A percentile compares a stretch with the other conserved stretches of the same genome.
phyloP scores from a whole-genome alignment of 257 asterid species.

The Verbena officinalis region DNA sequence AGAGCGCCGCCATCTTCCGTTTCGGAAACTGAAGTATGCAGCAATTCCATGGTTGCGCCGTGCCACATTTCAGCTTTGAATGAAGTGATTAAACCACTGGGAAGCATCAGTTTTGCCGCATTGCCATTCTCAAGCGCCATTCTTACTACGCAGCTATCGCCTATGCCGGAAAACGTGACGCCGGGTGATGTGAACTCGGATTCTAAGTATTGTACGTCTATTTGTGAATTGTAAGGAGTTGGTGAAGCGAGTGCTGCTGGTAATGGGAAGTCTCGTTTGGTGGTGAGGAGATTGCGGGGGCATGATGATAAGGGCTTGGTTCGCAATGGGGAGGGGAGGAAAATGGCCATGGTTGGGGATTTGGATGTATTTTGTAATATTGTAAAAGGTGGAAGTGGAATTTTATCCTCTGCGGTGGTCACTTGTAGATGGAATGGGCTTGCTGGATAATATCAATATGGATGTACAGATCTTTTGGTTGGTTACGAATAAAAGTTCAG shows the following conservation, averaged over 20 bases:
- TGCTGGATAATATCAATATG: constrained; percentile 12
- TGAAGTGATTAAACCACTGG: constrained; percentile 78
- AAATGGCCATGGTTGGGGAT: too few species aligned
- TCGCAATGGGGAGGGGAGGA: too few species aligned
- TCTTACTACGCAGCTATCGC: constrained; percentile 48
- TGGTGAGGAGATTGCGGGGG: constrained; percentile 12
- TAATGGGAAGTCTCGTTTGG: constrained; percentile 32
- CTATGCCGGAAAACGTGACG: constrained; percentile 49
- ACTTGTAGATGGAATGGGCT: constrained; percentile 13
- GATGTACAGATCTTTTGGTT: constrained; percentile 1
- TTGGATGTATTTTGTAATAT: too few species aligned
- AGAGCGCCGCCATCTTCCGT: constrained; percentile 35
- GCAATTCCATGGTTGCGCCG: constrained; percentile 63
- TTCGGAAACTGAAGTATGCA: constrained; percentile 64
- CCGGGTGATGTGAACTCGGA: constrained; percentile 48
- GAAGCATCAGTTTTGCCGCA: constrained; percentile 67
- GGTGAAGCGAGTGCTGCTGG: constrained; percentile 35
- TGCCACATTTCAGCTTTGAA: constrained; percentile 85
- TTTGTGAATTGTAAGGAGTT: constrained; percentile 26
- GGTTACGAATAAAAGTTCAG: constrained; percentile 15
- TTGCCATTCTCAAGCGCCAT: constrained; percentile 68
- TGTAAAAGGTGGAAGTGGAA: too few species aligned
- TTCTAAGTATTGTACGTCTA: constrained; percentile 40
- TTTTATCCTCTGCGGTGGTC: too few species aligned
- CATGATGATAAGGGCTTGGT: too few species aligned